These are phyloP conservation scores for Theileria equi DNA, from an alignment of 169 alveolate genomes.

Conservation along the genomic window DNA sequence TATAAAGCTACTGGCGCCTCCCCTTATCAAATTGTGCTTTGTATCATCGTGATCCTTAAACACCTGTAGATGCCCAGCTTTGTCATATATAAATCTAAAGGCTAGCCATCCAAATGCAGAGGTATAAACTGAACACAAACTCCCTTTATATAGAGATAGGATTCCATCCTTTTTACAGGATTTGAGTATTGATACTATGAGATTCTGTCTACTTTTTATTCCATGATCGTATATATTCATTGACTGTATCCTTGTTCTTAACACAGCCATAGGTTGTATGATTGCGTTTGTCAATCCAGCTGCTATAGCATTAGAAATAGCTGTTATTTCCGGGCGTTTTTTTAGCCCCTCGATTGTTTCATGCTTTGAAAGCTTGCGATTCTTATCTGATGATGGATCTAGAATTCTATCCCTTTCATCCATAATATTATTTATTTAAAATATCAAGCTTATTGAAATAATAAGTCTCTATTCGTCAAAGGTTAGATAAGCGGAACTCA, in stretches of 20 bases:
- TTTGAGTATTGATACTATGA: slow-evolving; percentile 12
- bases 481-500: too few relatives aligned
- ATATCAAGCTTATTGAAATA: too few relatives aligned
- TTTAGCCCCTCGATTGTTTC: slow-evolving; percentile 27
- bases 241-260: slow-evolving; percentile 56
- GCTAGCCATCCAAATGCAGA: slow-evolving; percentile 52
- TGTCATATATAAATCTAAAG: slow-evolving; percentile 45
- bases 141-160: slow-evolving; percentile 37
- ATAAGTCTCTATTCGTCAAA: too few relatives aligned
- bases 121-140: slow-evolving; percentile 21
- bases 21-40: slow-evolving; percentile 15
- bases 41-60: slow-evolving; percentile 6
- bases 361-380: too few relatives aligned
- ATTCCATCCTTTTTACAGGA: slow-evolving; percentile 43
- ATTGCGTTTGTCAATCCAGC: slow-evolving; percentile 46
- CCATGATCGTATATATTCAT: slow-evolving; percentile 59
- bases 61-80: slow-evolving; percentile 22
- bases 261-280: slow-evolving; percentile 50
- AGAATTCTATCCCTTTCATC: too few relatives aligned
- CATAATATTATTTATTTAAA: too few relatives aligned
- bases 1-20: slow-evolving; percentile 40
- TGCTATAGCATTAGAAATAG: slow-evolving; percentile 48
- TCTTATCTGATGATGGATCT: too few relatives aligned
- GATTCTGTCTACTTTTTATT: slow-evolving; percentile 1
- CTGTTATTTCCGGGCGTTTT: slow-evolving; percentile 44